Base-by-base conservation (phyloP, 129 eudicot genomes). In the Flaveria trinervia region DNA sequence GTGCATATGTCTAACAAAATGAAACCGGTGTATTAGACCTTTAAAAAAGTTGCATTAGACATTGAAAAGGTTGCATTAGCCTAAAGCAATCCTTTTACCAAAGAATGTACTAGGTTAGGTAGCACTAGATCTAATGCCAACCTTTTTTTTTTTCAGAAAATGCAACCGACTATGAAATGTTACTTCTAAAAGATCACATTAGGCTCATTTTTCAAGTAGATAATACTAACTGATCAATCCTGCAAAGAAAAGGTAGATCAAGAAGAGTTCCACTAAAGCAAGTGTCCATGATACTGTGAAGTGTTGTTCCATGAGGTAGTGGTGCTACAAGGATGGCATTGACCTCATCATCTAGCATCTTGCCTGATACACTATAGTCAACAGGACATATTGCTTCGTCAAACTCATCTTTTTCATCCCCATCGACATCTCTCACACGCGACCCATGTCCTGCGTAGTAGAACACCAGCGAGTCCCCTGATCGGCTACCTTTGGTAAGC, bases 381-480 rank as follows among this genome's bases (percentile, higher is more conserved):
- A 91, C 88, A 43, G 94, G 97, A 81, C 90, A 83, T 46, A 86
- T 36, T 16, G 89, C 75, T 73, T 91, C 94, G 57, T 91, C 97
- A 48, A 65, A 83, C 20, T 92, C 95, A 45, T 91, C 97, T 3
- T 71, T 17, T 83, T 91, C 97, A 61, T 91, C 97, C 3, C 90
- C 89, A 41, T 78, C 78, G 18, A 18, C 15, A 61, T 91, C 95
- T 5, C 70, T 69, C 73, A 86, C 86, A 30, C 75, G 86, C 6
- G 89, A 77, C 16, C 86, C 97, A 78, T 85, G 92, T 43, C 95
- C 95, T 3, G 97, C 78, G 75, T 89, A 91, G 84, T 88, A 87
- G 76, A 91, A 89, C 86, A 91, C 89, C 85, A 91, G 76, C 1
- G 97, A 91, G 73, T 91, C 97, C 59, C 97, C 97, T 12, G 85